Evolutionary conservation across 768 basidiomycete genomes (phyloP), one percentile per base, ranked within the genome.

Genomic region (Glaciozyma antarctica): DNA sequence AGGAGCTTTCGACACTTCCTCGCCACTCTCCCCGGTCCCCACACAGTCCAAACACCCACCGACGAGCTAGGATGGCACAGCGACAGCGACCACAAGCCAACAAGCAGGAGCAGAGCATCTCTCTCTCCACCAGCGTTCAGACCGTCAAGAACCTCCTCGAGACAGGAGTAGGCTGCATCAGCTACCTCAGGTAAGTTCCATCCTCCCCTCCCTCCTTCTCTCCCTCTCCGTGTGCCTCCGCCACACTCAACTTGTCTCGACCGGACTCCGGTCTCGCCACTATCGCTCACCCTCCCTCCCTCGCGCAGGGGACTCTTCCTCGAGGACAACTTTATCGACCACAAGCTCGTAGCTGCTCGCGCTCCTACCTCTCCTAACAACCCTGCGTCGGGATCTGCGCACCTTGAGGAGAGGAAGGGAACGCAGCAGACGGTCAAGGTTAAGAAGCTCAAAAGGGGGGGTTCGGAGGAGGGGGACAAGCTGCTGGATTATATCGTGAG

Each of bases 391-490:
- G 13, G 30, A 17, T 53, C 30, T 6, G 19, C 28, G 19, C 38
- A 47, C 8, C 41, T 56, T 19, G 62, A 64, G 45, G 59, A 64
- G 38, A 64, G 60, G 60, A 22, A 38, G 24, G 61, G 56, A 21
- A 49, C 55, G 10, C 47, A 49, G 5, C 30, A 34, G 43, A 82
- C 84, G 7, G 85, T 88, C 72, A 84, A 84, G 69, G 83, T 92
- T 53, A 89, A 86, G 78, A 79, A 79, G 17, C 83, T 93, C 72
- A 83, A 83, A 34, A 81, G 87, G 34, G 88, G 88, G 8, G 86
- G 84, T 72, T 87, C 88, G 13, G 84, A 85, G 58, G 90, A 91
- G 74, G 90, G 85, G 0, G 88, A 92, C 76, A 83, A 81, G 69
- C 80, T 93, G 48, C 77, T 91, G 47, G 86, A 93, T 71, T 90